Base-by-base conservation (phyloP, 352 stramenopile species). In the Globisporangium lucens region DNA sequence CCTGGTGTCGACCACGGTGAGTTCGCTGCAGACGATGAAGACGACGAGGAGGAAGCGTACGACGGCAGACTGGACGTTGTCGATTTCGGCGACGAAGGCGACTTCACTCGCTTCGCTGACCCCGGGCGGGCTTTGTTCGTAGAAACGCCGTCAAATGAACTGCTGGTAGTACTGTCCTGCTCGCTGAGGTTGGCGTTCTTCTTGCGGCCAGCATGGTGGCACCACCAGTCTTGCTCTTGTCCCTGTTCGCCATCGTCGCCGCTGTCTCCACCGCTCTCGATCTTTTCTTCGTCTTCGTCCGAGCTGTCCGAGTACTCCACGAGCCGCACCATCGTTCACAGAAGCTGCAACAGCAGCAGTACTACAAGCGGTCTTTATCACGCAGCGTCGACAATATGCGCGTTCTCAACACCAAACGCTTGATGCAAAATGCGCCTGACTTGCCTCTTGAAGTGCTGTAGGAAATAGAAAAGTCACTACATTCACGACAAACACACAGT, bases 241-340 rank as follows among this genome's bases (percentile, higher is more conserved):
- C 35, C 20, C 10, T 49, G 56, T 24, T 49, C 47, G 24, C 41
- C 41, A 7, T 52, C 36, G 30, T 24, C 47, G 15, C 55, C 13
- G 22, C 49, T 52, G 15, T 36, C 47, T n/a, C 49, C 27, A 52
- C 52, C n/a, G 35, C 33, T 22, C 38, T n/a, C 38, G 24, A 22
- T 36, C n/a, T 61, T 61, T 15, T 29, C 13, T 68, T 33, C 63
- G 33, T 24, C 56, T 13, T 69, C 64, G 13, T 69, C 57, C 1
- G 57, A 66, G 53, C 59, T 71, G 29, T 71, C 66, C 2, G 66
- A 71, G 36, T 71, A 71, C 24, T 66, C 66, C 29, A 71, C 66
- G 27, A 71, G 66, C 20, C 60, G 56, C 38, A 66, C 64, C 57
- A 73, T 70, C 33, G 47, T 36, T 58, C 13, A 10, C 9, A 8